Evolutionary conservation across 495 filamentous ascomycete genomes (phyloP), one percentile per base, ranked within the genome.

Genomic region (Eremomyces bilateralis): DNA sequence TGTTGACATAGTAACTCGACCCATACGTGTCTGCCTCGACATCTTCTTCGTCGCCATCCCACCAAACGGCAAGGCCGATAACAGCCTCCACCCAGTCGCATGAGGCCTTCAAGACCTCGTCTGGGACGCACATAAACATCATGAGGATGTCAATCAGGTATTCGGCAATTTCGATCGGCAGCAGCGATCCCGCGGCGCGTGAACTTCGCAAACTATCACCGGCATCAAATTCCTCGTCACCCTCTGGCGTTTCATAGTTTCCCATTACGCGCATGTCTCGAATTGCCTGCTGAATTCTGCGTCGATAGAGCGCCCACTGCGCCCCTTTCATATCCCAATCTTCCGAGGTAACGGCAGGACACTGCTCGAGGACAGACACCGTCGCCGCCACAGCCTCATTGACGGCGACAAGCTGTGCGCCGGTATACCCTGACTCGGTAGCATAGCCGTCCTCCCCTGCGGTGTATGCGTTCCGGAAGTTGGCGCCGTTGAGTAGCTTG

Each of bases 61-160:
- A 90, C 83, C 83, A 93, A 0, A 73, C 71, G 6, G 80, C 75
- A 30, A 91, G 53, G 3, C 70, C 74, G 32, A 90, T 53, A 1
- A 76, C 74, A 0, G 80, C 81, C 53, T 94, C 84, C 30, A 82
- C 63, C 83, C 82, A 94, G 50, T 88, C 80, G 43, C 77, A 64
- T 6, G 80, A 61, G 31, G 64, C 57, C 21, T 65, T 62, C 22
- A 83, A 58, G 40, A 91, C 79, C 10, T 79, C 71, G 6, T 63
- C 56, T 8, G 65, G 53, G 30, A 72, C 64, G 15, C 84, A 83
- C 1, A 81, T 65, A 4, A 88, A 53, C 22, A 82, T 69, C 12
- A 69, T 70, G 46, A 91, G 91, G 8, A 91, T 52, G 10, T 67
- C 62, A 29, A 70, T 64, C 20, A 94, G 55, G 40, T 69, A 81